Conservation (phyloP, 805 yeast genomes). For the Candida manassasensis region DNA sequence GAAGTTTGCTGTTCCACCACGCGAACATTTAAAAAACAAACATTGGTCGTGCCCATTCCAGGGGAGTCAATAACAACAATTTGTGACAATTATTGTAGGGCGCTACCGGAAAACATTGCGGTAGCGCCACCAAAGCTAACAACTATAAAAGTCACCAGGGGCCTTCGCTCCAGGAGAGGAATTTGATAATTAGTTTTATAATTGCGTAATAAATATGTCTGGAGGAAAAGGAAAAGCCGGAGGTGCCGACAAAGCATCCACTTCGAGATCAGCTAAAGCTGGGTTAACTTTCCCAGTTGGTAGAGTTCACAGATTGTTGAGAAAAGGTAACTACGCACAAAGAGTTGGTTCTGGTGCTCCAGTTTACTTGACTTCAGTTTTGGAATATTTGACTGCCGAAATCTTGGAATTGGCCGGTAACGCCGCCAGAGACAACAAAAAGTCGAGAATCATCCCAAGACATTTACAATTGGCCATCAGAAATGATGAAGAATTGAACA, state of each 20-base stretch:
- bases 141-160: too few relatives aligned
- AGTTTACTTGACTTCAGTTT: slow-evolving; percentile 93
- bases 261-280: slow-evolving; percentile 97
- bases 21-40: too few relatives aligned
- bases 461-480: slow-evolving; percentile 98
- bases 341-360: slow-evolving; percentile 99
- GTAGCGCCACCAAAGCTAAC: too few relatives aligned
- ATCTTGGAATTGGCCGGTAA: slow-evolving; percentile 97
- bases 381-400: slow-evolving; percentile 97
- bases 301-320: slow-evolving; percentile 94
- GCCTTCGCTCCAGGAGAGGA: too few relatives aligned
- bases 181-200: neutral
- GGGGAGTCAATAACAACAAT: too few relatives aligned
- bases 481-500: slow-evolving; percentile 98
- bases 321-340: slow-evolving; percentile 97
- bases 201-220: slow-evolving; percentile 52
- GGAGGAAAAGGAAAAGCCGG: slow-evolving; percentile 93
- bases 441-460: slow-evolving; percentile 98
- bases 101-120: too few relatives aligned
- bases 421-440: slow-evolving; percentile 99
- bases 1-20: too few relatives aligned
- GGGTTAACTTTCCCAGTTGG: slow-evolving; percentile 99
- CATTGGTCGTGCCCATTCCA: too few relatives aligned
- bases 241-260: slow-evolving; percentile 89
- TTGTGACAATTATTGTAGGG: too few relatives aligned